Conservation (phyloP, 768 basidiomycete genomes). For the Rickenella mellea region DNA sequence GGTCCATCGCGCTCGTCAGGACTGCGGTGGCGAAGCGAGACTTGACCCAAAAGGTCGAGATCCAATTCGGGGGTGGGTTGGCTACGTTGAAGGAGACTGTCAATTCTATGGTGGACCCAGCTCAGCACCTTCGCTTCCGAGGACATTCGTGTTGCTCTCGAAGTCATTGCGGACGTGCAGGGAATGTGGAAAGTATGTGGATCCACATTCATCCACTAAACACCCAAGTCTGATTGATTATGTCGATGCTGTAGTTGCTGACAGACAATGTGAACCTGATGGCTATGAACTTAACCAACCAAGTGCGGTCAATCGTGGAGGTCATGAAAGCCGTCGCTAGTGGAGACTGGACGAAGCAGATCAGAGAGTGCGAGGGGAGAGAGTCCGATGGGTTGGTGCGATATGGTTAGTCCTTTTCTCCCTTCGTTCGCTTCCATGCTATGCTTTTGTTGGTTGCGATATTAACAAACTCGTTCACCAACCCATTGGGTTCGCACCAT, state of each 20-base stretch:
- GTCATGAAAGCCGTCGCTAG: constrained; percentile 94
- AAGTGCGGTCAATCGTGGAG: constrained; percentile 85
- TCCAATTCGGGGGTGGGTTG: constrained; percentile 85
- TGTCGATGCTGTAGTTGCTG: constrained; percentile 26
- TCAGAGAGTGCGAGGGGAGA: constrained; percentile 83
- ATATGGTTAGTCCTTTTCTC: no score
- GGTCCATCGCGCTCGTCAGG: constrained; percentile 77
- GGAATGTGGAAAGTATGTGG: constrained; percentile 82
- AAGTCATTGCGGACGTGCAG: constrained; percentile 89
- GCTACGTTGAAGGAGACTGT: constrained; percentile 73
- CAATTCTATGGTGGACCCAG: constrained; percentile 93
- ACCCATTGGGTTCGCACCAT: constrained; percentile 73
- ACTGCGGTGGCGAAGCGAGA: constrained; percentile 89
- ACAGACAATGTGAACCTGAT: constrained; percentile 83
- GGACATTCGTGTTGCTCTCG: constrained; percentile 73
- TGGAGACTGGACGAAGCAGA: constrained; percentile 90
- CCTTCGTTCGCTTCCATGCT: no score
- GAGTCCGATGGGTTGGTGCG: constrained; percentile 86
- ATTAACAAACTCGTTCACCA: constrained; percentile 97
- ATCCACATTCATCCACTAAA: constrained; percentile 9
- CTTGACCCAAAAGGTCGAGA: constrained; percentile 87
- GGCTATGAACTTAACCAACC: constrained; percentile 86
- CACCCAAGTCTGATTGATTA: constrained; percentile 15
- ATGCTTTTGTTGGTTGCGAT: no score
- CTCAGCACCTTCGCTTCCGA: constrained; percentile 81